Base-by-base conservation (phyloP, 106 monocot species). In the Narthecium ossifragum region DNA sequence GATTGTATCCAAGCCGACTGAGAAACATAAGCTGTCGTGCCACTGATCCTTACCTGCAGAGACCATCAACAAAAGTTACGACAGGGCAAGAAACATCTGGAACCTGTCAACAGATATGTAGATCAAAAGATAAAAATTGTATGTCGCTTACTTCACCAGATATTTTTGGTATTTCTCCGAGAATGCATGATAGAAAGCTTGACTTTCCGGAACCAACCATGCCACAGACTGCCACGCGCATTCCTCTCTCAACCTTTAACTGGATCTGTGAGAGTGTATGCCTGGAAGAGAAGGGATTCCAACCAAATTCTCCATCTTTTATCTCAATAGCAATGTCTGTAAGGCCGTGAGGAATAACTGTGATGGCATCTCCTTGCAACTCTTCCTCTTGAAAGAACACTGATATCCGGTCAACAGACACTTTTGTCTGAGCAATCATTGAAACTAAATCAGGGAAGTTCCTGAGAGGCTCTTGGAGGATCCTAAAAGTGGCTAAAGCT, bases 1-100 rank as follows among this genome's bases (percentile, higher is more conserved):
- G 86, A 85, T 41, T 90, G 96, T 63, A 96, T 96, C 96, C 96
- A 96, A 49, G 96, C 90, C n/a, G 96, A 84, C 68, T 96, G 96
- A 30, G 96, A 70, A 3, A 96, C 96, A 60, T 96, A 96, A 33
- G 96, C 96, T 34, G 73, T 62, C 21, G 80, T 75, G 5, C 92
- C 92, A 73, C 92, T 76, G 59, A 91, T 60, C 51, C 39, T 91
- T 7, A 98, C 96, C 96, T 98, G 58, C 40, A 32, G 15, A 34
- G 25, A 57, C 13, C 14, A 69, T 10, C 20, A 29, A 23, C 14
- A 59, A 60, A 12, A 66, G 17, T 9, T 15, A 58, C 49, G 28
- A n/a, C n/a, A n/a, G n/a, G n/a, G n/a, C n/a, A n/a, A n/a, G n/a
- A n/a, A n/a, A n/a, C n/a, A n/a, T n/a, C n/a, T n/a, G n/a, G n/a